Evolutionary conservation across 495 filamentous ascomycete species (phyloP), one percentile per base, ranked within the genome.

Genomic region (Beverwykella pulmonaria): DNA sequence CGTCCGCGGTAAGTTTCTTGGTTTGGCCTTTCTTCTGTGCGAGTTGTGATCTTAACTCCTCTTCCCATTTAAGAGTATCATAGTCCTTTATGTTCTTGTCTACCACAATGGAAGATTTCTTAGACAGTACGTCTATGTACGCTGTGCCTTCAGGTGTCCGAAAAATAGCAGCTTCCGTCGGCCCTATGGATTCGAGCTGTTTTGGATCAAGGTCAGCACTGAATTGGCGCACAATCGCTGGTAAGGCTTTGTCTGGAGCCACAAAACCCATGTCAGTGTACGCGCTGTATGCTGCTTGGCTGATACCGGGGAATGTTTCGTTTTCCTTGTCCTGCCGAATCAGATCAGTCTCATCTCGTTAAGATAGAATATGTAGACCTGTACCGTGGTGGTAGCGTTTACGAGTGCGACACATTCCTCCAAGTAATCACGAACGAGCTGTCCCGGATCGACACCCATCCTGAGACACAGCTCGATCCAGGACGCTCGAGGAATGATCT

Each of bases 51-150:
- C 92, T 79, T n/a, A 98, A 83, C 61, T 98, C 94, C 71, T 90
- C 87, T 76, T 98, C 94, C 94, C 94, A 98, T 78, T 97, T 97
- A 53, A 97, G 73, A 0, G 91, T 96, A 71, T 98, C 90, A 65
- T 97, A 96, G 74, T 98, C 94, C 75, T 91, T 97, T 22, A 81
- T 86, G 69, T 89, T 97, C 76, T 91, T 97, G 71, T 90, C 85
- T 8, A 90, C 83, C 15, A 84, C 72, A 50, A 80, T 82, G 69
- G 87, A 86, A 1, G 80, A 79, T 74, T 93, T 93, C 70, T 87
- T 90, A 30, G 88, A 90, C 4, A 98, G 81, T 6, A 97, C 91
- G 75, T 98, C 93, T 26, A 98, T 82, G 68, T 95, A 98, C 6
- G 87, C 82, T 0, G 89, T 91, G 1, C 92, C 94, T 75, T 92